Percentiles rank a stretch among this genome's conserved stretches.
These are phyloP conservation scores for Anthracocystis walkeri DNA, from an alignment of 1,284 basidiomycete species.

Conservation along the genomic window DNA sequence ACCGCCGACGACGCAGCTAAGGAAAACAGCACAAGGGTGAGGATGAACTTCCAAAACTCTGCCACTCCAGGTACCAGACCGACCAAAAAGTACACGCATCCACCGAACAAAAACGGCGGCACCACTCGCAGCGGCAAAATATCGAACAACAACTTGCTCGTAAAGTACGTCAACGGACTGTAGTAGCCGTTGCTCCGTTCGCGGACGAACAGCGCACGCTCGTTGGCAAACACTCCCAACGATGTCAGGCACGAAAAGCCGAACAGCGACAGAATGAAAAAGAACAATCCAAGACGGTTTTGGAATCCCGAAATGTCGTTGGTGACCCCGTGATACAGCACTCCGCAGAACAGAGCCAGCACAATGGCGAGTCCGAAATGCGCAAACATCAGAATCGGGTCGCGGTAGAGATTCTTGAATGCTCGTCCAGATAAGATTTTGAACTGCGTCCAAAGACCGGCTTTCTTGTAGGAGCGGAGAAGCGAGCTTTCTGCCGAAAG, in stretches of 20 bases:
- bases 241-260: conserved; percentile 96
- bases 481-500: conserved; percentile 71
- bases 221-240: conserved; percentile 89
- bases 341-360: conserved; percentile 85
- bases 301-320: conserved; percentile 70
- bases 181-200: conserved; percentile 98
- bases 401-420: conserved; percentile 93
- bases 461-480: conserved; percentile 83
- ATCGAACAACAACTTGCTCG: conserved; percentile 94
- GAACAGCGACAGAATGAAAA: conserved; percentile 93
- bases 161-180: conserved; percentile 92
- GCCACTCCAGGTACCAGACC: conserved; percentile 89
- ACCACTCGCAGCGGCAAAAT: conserved; percentile 92
- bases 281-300: conserved; percentile 86
- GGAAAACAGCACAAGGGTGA: conserved; percentile 86
- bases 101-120: conserved; percentile 91
- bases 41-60: conserved; percentile 97
- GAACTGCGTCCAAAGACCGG: conserved; percentile 89
- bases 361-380: conserved; percentile 88
- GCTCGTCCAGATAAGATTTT: conserved; percentile 90
- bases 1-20: conserved; percentile 91
- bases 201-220: conserved; percentile 93
- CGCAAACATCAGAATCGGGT: conserved; percentile 88
- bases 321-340: conserved; percentile 83
- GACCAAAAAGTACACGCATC: conserved; percentile 91